A percentile compares a stretch with the other conserved stretches of the same genome.
These are phyloP conservation scores for Anaeramoeba flamelloides DNA, from an alignment of 78 protist species.

Conservation along the genomic window DNA sequence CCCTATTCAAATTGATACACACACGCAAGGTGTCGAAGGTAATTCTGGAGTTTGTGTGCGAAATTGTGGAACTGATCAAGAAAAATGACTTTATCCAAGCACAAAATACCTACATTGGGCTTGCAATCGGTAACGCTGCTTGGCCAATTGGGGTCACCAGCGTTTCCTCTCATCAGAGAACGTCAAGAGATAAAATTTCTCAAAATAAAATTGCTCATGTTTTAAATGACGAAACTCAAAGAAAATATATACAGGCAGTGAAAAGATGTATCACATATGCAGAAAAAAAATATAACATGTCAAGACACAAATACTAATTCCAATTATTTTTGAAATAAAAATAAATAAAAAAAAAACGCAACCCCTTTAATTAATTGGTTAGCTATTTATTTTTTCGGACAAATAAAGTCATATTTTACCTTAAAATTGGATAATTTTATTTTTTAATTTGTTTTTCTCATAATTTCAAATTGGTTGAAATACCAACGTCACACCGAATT, in stretches of 20 bases:
- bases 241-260: conserved; percentile 59
- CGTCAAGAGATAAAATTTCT: conserved; percentile 60
- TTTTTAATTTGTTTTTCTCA: no score
- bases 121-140: conserved; percentile 82
- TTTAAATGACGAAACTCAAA: conserved; percentile 70
- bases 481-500: no score
- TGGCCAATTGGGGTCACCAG: conserved; percentile 74
- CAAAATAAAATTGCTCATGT: conserved; percentile 56
- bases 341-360: no score
- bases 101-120: conserved; percentile 43
- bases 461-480: no score
- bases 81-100: conserved; percentile 41
- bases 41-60: conserved; percentile 5
- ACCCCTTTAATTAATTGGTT: no score
- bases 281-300: conserved; percentile 38
- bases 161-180: conserved; percentile 75
- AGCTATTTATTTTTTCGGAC: no score
- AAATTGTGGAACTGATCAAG: conserved; percentile 19
- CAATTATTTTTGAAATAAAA: no score
- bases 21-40: conserved; percentile 11
- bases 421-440: no score
- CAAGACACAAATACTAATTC: no score
- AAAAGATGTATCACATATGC: conserved; percentile 69
- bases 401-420: no score
- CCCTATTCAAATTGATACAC: conserved; percentile 29